Percentiles rank a stretch among this genome's conserved stretches.
Conservation (phyloP, 352 stramenopile genomes). For the Pythium aristosporum region DNA sequence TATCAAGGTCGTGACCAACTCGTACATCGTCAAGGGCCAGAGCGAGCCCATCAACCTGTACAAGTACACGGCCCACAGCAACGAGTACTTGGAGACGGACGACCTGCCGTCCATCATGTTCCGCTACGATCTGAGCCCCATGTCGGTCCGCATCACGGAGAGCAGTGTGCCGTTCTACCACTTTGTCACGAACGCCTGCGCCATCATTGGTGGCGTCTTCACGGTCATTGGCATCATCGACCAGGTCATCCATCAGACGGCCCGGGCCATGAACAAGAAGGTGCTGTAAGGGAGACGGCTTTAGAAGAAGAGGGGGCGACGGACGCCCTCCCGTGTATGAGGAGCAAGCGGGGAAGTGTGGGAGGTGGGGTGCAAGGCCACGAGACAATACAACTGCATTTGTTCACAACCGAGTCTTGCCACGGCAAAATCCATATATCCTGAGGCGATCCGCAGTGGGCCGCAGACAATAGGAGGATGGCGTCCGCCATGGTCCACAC, state of each 20-base stretch:
- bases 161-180: conserved; percentile 83
- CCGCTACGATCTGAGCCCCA: conserved; percentile 87
- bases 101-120: conserved; percentile 91
- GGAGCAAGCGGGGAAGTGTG: too few relatives aligned
- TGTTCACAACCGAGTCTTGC: too few relatives aligned
- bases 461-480: too few relatives aligned
- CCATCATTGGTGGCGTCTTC: conserved; percentile 81
- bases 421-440: too few relatives aligned
- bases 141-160: conserved; percentile 95
- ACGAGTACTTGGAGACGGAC: conserved; percentile 86
- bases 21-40: conserved; percentile 73
- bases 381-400: too few relatives aligned
- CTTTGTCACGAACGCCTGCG: conserved; percentile 82
- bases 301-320: conserved; percentile 4
- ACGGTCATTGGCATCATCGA: conserved; percentile 85
- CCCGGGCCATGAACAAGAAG: conserved; percentile 87
- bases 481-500: too few relatives aligned
- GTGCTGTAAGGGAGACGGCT: conserved; percentile 58
- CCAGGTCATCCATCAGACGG: conserved; percentile 85
- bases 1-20: conserved; percentile 97
- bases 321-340: background rate
- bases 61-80: conserved; percentile 90
- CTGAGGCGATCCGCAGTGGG: too few relatives aligned
- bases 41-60: conserved; percentile 65
- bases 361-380: too few relatives aligned